Base-by-base conservation (phyloP, 306 rosid species). In the Quercus alba region DNA sequence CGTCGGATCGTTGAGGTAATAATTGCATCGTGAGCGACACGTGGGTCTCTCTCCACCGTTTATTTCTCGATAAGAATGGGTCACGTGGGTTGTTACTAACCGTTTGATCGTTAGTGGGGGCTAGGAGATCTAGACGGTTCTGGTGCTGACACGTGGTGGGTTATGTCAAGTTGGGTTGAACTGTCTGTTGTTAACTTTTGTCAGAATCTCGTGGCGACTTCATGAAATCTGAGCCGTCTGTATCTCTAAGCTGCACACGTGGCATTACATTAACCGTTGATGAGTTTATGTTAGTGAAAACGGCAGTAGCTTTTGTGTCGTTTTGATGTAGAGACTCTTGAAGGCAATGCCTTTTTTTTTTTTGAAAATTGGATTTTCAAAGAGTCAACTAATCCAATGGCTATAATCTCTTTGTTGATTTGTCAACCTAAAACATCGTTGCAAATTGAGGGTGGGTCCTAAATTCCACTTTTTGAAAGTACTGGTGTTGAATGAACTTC, bases 1-100 rank as follows among this genome's bases (percentile, higher is more conserved):
- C 91, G 89, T 88, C 57, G 85, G 86, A 88, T 88, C 81, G 77
- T 14, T 8, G 55, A 35, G 86, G 63, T 90, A 90, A 78, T 90
- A 77, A 81, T 68, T 72, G 81, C 67, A 82, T 77, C 82, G 56
- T 28, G 26, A 0, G 30, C 33, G 84, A 75, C 89, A 82, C 92
- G 94, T 88, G 86, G 85, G n/a, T 2, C 0, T 0, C 8, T 51
- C 0, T 51, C 4, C 6, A 30, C 92, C 88, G 85, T 79, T 72
- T 38, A 56, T 61, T 85, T 85, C 26, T 57, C 30, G 78, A 76
- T 79, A 67, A 85, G 86, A 63, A 19, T 59, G 28, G 38, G 26
- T 56, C 46, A 62, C 74, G 87, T 82, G 88, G 86, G 70, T 2
- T 5, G 1, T 7, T 25, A 0, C 17, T 0, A 3, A 7, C 0